Percentiles rank a stretch among this genome's conserved stretches.
Conservation (phyloP, 495 filamentous ascomycete species). For the Choiromyces venosus region DNA sequence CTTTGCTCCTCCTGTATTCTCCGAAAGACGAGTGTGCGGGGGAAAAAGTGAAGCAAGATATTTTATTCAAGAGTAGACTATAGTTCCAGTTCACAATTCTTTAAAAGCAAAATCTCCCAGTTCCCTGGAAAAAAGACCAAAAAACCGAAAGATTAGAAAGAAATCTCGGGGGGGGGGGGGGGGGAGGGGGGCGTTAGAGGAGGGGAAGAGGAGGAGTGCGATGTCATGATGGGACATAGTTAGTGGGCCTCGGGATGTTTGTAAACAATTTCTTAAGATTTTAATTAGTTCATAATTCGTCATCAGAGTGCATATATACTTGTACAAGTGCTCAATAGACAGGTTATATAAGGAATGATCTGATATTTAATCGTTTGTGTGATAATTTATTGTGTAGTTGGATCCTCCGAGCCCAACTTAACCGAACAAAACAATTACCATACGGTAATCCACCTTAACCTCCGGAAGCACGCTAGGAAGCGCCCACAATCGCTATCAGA, state of each 20-base stretch:
- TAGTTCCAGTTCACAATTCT: neutral
- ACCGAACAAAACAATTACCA: neutral
- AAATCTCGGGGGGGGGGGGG: neutral
- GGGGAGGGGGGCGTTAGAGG: too few species aligned
- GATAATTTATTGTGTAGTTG: neutral
- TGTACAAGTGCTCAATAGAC: neutral
- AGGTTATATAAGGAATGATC: neutral
- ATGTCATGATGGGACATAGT: neutral
- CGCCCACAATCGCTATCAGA: neutral
- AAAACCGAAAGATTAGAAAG: neutral
- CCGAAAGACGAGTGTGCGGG: neutral
- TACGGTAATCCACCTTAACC: neutral
- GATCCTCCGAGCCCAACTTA: neutral
- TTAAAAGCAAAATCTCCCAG: neutral
- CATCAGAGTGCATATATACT: neutral
- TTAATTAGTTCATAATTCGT: neutral
- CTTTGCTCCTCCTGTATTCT: neutral
- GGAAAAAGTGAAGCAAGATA: neutral
- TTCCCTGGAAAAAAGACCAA: neutral
- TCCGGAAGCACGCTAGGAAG: neutral
- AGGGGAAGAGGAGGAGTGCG: neutral
- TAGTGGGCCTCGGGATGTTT: neutral
- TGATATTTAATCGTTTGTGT: neutral
- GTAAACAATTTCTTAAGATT: neutral
- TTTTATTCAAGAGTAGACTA: neutral